Conservation (phyloP, 1,284 basidiomycete genomes). For the Lentinula novae-zelandiae region DNA sequence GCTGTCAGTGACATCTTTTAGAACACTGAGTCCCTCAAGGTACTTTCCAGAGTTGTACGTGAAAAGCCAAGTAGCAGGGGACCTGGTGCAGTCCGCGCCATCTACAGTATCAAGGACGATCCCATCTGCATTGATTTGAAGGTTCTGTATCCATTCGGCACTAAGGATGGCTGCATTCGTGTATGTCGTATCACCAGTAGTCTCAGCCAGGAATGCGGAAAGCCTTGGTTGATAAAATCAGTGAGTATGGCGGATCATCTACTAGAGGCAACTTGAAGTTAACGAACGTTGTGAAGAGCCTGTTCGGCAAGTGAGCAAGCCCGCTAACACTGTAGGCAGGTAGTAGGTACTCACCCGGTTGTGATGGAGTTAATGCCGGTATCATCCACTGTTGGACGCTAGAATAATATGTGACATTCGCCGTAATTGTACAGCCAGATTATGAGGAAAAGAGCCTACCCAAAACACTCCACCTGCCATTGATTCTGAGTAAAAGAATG, state of each 20-base stretch:
- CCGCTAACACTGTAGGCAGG: neutral
- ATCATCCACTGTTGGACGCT: constrained; percentile 39
- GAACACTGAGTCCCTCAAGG: constrained; percentile 44
- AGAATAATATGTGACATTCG: neutral
- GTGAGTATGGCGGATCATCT: neutral
- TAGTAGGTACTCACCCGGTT: constrained; percentile 34
- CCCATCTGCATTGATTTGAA: constrained; percentile 37
- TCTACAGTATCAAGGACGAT: constrained; percentile 45
- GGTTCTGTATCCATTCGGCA: constrained; percentile 43
- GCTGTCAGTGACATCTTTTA: constrained; percentile 38
- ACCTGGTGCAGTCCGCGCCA: constrained; percentile 40
- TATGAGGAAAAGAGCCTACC: constrained; percentile 25
- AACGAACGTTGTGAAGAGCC: constrained; percentile 35
- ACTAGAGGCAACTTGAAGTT: neutral
- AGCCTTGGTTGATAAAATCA: constrained; percentile 25
- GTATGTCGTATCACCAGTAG: constrained; percentile 40
- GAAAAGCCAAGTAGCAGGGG: constrained; percentile 39
- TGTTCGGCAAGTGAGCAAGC: constrained; percentile 13
- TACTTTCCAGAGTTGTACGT: constrained; percentile 52
- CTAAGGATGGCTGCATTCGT: constrained; percentile 39
- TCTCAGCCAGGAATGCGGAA: constrained; percentile 44
- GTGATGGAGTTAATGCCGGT: constrained; percentile 42
- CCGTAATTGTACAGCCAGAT: neutral
- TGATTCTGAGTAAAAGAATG: constrained; percentile 24
- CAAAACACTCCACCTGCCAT: constrained; percentile 53